Evolutionary conservation across 495 filamentous ascomycete genomes (phyloP).

Genomic region (Poronia punctata): DNA sequence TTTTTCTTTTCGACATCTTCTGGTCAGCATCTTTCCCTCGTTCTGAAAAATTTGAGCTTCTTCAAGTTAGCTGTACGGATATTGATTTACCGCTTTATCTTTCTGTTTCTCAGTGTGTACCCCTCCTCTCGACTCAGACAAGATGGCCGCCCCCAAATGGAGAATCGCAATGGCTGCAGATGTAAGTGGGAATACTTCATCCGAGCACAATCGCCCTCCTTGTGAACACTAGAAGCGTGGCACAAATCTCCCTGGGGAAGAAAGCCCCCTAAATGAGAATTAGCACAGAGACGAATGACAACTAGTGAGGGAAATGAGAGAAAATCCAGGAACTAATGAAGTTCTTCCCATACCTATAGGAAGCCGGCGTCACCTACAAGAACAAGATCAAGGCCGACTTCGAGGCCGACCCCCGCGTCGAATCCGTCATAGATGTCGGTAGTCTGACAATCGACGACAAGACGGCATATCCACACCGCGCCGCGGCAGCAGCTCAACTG

Average conservation of each 20-base stretch:
- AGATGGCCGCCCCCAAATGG: slow-evolving; percentile 37
- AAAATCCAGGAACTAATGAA: slow-evolving; percentile 12
- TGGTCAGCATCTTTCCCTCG: not conserved
- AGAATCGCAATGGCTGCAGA: slow-evolving; percentile 42
- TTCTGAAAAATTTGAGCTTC: not conserved
- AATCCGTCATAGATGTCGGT: slow-evolving; percentile 61
- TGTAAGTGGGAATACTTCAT: too few relatives aligned
- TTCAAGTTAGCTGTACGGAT: too few relatives aligned
- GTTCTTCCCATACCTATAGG: slow-evolving; percentile 31
- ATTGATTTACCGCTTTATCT: not conserved
- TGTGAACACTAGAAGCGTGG: too few relatives aligned
- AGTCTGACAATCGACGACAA: slow-evolving; percentile 53
- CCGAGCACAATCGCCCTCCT: too few relatives aligned
- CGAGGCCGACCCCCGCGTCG: slow-evolving; percentile 58
- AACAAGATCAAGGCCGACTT: slow-evolving; percentile 69
- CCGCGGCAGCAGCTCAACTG: slow-evolving; percentile 60
- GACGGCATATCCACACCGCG: slow-evolving; percentile 77
- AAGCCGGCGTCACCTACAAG: slow-evolving; percentile 75
- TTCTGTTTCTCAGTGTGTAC: not conserved
- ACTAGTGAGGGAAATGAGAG: not conserved
- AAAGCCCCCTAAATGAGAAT: too few relatives aligned
- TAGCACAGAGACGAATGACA: not conserved
- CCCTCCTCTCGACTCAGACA: not conserved
- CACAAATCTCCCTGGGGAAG: too few relatives aligned
- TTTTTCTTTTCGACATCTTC: too few relatives aligned